These are phyloP conservation scores for Hypoxylon sp. DNA, from an alignment of 2,329 filamentous ascomycete species.

Conservation along the genomic window DNA sequence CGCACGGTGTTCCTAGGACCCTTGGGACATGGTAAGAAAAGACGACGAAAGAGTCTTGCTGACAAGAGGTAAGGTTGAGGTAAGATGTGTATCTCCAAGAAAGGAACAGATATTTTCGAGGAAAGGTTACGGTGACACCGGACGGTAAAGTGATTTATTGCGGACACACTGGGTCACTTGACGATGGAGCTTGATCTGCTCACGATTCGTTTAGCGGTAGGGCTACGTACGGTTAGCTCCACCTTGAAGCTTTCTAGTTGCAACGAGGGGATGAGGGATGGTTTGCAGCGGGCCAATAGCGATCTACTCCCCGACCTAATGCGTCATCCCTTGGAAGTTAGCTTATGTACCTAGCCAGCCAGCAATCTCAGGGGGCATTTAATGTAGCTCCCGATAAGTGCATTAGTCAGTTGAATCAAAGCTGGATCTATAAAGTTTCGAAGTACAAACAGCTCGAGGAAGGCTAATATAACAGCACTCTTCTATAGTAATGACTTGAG, in stretches of 20 bases:
- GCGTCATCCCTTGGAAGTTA: slow-evolving; percentile 35
- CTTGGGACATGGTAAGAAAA: slow-evolving; percentile 36
- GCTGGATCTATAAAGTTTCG: no score
- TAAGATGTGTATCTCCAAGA: background rate
- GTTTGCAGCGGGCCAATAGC: slow-evolving; percentile 16
- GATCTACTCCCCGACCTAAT: slow-evolving; percentile 14
- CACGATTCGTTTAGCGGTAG: background rate
- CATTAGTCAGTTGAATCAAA: no score
- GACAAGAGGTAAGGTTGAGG: slow-evolving; percentile 9
- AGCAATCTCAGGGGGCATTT: slow-evolving; percentile 11
- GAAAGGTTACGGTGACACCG: slow-evolving; percentile 8
- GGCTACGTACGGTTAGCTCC: background rate
- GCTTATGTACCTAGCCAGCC: no score
- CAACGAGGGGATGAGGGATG: background rate
- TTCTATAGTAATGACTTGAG: no score
- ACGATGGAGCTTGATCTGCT: slow-evolving; percentile 13
- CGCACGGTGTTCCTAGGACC: slow-evolving; percentile 35
- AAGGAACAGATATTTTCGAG: background rate
- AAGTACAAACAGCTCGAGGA: no score
- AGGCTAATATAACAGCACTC: no score
- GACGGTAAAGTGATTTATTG: slow-evolving; percentile 4
- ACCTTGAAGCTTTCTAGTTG: background rate
- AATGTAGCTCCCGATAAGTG: no score
- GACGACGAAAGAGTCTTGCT: background rate
- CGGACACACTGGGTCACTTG: slow-evolving; percentile 19